A percentile compares a stretch with the other conserved stretches of the same genome.
phyloP scores from a whole-genome alignment of 441 rosid genomes.

The Aleurites moluccanus region DNA sequence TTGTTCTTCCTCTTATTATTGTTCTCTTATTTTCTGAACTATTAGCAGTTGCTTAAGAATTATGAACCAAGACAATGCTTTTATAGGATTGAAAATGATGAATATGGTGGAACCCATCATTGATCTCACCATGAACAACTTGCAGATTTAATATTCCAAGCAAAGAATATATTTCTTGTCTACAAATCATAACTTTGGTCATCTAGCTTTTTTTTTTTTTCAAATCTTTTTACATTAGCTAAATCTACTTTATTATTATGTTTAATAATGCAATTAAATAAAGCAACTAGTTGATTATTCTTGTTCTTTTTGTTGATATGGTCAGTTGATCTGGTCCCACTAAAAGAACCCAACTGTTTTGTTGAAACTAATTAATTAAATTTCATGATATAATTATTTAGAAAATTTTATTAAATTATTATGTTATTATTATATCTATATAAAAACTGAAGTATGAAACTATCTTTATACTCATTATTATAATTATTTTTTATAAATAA shows the following conservation, averaged over 20 bases:
- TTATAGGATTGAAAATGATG: not conserved
- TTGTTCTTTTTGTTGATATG: not conserved
- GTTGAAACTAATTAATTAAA: too few relatives aligned
- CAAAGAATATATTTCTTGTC: constrained; percentile 13
- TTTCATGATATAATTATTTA: too few relatives aligned
- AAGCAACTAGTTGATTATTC: not conserved
- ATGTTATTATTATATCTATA: too few relatives aligned
- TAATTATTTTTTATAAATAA: too few relatives aligned
- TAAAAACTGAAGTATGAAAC: too few relatives aligned
- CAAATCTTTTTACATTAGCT: constrained; percentile 10
- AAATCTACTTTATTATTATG: constrained; percentile 6
- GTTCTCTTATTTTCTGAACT: too few relatives aligned
- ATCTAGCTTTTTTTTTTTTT: not conserved
- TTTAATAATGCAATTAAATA: constrained; percentile 13
- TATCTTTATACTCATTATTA: too few relatives aligned
- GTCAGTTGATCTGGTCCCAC: not conserved
- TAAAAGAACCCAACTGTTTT: not conserved
- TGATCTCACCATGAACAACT: not conserved
- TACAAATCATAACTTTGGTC: not conserved
- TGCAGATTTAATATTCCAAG: not conserved
- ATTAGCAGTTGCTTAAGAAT: too few relatives aligned
- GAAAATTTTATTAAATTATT: too few relatives aligned
- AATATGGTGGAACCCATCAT: not conserved
- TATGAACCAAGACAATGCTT: not conserved
- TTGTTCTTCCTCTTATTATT: too few relatives aligned